Conservation (phyloP, 768 basidiomycete genomes). For the Mycena indigotica region DNA sequence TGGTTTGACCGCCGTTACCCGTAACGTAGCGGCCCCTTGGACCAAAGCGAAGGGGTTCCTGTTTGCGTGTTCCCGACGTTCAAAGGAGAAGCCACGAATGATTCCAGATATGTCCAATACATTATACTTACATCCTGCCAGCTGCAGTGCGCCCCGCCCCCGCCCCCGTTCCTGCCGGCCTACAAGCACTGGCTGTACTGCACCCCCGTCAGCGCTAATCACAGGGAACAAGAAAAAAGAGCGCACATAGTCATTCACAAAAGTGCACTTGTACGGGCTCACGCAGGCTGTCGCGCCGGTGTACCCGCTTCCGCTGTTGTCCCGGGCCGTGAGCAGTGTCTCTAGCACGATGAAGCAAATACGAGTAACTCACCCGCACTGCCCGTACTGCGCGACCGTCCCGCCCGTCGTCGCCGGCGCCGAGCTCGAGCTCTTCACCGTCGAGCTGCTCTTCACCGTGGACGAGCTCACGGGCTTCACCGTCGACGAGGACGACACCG, state of each 20-base stretch:
- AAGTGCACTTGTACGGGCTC: slow-evolving; percentile 9
- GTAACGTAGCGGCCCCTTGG: no score
- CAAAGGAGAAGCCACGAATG: no score
- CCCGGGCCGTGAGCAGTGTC: background rate
- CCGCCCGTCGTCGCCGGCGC: slow-evolving; percentile 27
- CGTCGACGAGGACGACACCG: background rate
- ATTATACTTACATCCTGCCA: no score
- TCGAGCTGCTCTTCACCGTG: slow-evolving; percentile 3
- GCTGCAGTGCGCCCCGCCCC: no score
- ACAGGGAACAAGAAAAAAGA: background rate
- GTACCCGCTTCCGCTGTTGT: slow-evolving; percentile 2
- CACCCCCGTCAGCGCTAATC: background rate
- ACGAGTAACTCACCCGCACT: slow-evolving; percentile 29
- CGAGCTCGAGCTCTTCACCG: slow-evolving; percentile 16
- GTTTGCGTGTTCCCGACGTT: no score
- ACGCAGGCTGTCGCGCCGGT: slow-evolving; percentile 19
- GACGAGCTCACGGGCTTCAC: slow-evolving; percentile 17
- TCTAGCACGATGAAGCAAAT: background rate
- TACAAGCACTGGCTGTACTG: slow-evolving; percentile 20
- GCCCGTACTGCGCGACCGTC: slow-evolving; percentile 44
- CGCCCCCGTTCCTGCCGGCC: no score
- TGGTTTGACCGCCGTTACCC: no score
- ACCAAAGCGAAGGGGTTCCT: no score
- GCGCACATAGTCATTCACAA: slow-evolving; percentile 10
- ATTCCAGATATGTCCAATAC: no score